These are phyloP conservation scores for Nematodospora valgi DNA, from an alignment of 805 yeast genomes.

Conservation along the genomic window DNA sequence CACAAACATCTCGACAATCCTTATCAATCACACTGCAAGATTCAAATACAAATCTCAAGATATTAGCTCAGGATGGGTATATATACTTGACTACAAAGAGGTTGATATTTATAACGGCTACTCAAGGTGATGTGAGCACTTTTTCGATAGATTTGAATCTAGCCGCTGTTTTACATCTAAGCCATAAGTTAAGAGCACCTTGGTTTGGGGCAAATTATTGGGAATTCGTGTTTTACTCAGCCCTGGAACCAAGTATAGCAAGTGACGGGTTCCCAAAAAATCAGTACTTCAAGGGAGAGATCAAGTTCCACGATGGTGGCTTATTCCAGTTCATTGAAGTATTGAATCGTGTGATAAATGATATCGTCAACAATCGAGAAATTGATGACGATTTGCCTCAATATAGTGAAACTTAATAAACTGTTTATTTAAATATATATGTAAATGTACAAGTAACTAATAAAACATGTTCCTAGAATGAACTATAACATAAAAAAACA, in stretches of 20 bases:
- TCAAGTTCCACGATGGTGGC: conserved; percentile 49
- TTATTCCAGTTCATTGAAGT: conserved; percentile 36
- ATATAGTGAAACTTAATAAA: conserved; percentile 24
- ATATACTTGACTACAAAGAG: conserved; percentile 41
- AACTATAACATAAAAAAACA: neutral
- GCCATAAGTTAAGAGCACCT: conserved; percentile 43
- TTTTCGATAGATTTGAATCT: conserved; percentile 34
- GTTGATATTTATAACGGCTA: conserved; percentile 34
- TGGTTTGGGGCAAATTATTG: conserved; percentile 56
- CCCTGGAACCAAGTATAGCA: conserved; percentile 27
- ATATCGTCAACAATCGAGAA: conserved; percentile 32
- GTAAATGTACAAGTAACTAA: neutral
- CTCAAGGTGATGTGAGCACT: conserved; percentile 40
- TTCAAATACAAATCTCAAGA: conserved; percentile 16
- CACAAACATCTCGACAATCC: conserved; percentile 24
- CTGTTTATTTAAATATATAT: conserved; percentile 3
- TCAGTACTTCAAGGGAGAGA: conserved; percentile 33
- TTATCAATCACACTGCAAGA: conserved; percentile 19
- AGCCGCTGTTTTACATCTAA: conserved; percentile 27
- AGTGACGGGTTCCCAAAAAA: conserved; percentile 40
- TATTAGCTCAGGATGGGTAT: conserved; percentile 36
- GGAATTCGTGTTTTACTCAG: conserved; percentile 38
- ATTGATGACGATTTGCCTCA: conserved; percentile 46
- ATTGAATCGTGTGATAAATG: conserved; percentile 31
- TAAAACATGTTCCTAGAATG: neutral